These are phyloP conservation scores for Naganishia cerealis DNA, from an alignment of 1,284 basidiomycete genomes.

Conservation along the genomic window DNA sequence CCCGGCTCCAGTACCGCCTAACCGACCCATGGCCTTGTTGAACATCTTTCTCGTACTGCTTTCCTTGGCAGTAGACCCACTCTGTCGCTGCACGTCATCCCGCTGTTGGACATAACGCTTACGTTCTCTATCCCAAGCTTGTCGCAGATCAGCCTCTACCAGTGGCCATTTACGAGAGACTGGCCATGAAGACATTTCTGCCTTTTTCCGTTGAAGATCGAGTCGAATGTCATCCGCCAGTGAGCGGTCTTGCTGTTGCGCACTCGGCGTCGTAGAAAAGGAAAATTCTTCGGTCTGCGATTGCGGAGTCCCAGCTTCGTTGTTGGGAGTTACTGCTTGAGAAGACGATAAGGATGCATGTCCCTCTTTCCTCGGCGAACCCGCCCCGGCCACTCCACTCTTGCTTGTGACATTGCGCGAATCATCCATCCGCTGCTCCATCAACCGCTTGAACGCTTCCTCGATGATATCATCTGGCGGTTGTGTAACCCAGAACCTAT, in stretches of 20 bases:
- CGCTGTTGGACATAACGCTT: slow-evolving; percentile 18
- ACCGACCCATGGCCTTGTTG: slow-evolving; percentile 15
- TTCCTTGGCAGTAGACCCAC: not conserved
- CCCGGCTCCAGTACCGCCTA: slow-evolving; percentile 9
- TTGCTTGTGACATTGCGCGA: slow-evolving; percentile 12
- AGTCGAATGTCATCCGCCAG: slow-evolving; percentile 24
- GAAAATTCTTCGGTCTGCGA: slow-evolving; percentile 14
- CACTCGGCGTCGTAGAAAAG: not conserved
- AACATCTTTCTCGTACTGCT: slow-evolving; percentile 27
- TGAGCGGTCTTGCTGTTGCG: slow-evolving; percentile 19
- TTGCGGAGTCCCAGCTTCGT: slow-evolving; percentile 11
- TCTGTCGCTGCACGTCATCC: not conserved
- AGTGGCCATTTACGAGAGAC: slow-evolving; percentile 27
- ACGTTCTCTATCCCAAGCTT: slow-evolving; percentile 21
- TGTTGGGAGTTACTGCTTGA: slow-evolving; percentile 10
- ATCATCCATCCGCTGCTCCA: slow-evolving; percentile 29
- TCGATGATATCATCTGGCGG: slow-evolving; percentile 21
- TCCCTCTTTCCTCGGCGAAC: slow-evolving; percentile 23
- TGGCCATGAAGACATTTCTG: slow-evolving; percentile 24
- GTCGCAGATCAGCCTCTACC: slow-evolving; percentile 22
- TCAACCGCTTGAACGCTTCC: slow-evolving; percentile 25
- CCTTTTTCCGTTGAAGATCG: slow-evolving; percentile 21
- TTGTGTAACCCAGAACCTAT: slow-evolving; percentile 24
- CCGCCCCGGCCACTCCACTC: not conserved
- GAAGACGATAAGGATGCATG: slow-evolving; percentile 18